These are phyloP conservation scores for Beauveria rudraprayagi DNA, from an alignment of 2,329 filamentous ascomycete genomes.

Conservation along the genomic window DNA sequence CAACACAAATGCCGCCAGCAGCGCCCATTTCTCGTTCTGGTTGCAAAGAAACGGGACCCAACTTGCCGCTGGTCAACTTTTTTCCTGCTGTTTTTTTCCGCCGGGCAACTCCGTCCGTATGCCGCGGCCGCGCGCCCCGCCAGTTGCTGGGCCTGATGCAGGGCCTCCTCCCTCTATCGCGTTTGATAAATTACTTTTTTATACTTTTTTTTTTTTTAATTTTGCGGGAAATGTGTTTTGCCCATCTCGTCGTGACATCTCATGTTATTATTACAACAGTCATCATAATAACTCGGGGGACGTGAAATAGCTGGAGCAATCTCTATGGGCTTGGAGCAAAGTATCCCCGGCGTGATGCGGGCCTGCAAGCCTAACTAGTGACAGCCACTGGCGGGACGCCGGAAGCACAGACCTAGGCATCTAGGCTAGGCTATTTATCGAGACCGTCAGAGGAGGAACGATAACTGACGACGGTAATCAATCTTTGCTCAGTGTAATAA, in stretches of 20 bases:
- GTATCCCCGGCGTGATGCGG: background rate
- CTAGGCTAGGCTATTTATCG: background rate
- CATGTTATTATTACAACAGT: too few relatives aligned
- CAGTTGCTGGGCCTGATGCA: background rate
- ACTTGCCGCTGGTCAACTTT: background rate
- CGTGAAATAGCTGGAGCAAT: background rate
- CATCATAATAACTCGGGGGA: background rate
- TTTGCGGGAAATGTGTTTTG: too few relatives aligned
- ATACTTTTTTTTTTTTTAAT: too few relatives aligned
- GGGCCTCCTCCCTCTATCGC: background rate
- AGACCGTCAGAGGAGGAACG: background rate
- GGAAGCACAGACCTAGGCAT: constrained; percentile 1
- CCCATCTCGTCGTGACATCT: background rate
- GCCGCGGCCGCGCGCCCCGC: background rate
- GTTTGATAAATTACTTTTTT: background rate
- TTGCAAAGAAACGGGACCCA: background rate
- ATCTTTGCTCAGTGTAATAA: background rate
- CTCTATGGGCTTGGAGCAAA: background rate
- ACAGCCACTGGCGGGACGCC: constrained; percentile 8
- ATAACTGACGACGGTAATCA: background rate
- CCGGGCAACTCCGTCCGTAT: background rate
- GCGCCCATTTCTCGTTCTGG: too few relatives aligned
- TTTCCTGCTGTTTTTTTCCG: background rate
- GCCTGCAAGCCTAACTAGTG: background rate
- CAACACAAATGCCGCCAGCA: background rate